These are phyloP conservation scores for Aureobasidium sp. DNA, from an alignment of 2,329 filamentous ascomycete genomes.

Conservation along the genomic window DNA sequence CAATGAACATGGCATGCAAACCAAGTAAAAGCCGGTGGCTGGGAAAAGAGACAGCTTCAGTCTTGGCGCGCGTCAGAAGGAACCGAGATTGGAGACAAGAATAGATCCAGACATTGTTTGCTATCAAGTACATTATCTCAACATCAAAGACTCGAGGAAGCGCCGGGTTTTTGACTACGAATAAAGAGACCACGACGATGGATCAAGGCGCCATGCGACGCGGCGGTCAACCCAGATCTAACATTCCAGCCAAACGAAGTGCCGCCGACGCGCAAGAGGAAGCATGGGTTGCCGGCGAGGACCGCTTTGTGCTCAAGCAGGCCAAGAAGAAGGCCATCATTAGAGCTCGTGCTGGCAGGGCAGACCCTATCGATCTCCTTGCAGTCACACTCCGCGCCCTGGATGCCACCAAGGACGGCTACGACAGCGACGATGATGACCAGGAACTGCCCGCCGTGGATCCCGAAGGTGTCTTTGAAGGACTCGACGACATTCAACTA, in stretches of 20 bases:
- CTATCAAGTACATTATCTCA: not conserved
- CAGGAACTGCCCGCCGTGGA: slow-evolving; percentile 73
- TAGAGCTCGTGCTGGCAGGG: slow-evolving; percentile 81
- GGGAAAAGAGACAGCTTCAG: not conserved
- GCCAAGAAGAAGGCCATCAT: slow-evolving; percentile 98
- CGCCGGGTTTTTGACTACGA: not conserved
- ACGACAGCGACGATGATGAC: slow-evolving; percentile 77
- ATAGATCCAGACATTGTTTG: slow-evolving; percentile 6
- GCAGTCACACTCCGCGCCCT: slow-evolving; percentile 85
- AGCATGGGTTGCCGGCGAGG: slow-evolving; percentile 84
- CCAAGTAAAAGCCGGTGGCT: slow-evolving; percentile 7
- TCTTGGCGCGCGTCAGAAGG: slow-evolving; percentile 10
- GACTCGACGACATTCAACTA: slow-evolving; percentile 60
- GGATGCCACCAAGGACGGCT: slow-evolving; percentile 68
- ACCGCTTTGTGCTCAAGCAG: slow-evolving; percentile 91
- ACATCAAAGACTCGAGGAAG: too few species aligned
- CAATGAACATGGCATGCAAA: not conserved
- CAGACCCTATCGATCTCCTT: slow-evolving; percentile 88
- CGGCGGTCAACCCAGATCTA: slow-evolving; percentile 27
- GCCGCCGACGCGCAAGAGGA: slow-evolving; percentile 43
- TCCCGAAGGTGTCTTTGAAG: slow-evolving; percentile 73
- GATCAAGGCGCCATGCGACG: slow-evolving; percentile 2
- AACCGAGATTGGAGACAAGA: not conserved
- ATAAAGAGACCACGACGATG: not conserved
- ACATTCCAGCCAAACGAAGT: slow-evolving; percentile 35